A percentile compares a stretch with the other conserved stretches of the same genome.
phyloP scores from a whole-genome alignment of 2,329 filamentous ascomycete genomes.

The Aspergillus transmontanensis region DNA sequence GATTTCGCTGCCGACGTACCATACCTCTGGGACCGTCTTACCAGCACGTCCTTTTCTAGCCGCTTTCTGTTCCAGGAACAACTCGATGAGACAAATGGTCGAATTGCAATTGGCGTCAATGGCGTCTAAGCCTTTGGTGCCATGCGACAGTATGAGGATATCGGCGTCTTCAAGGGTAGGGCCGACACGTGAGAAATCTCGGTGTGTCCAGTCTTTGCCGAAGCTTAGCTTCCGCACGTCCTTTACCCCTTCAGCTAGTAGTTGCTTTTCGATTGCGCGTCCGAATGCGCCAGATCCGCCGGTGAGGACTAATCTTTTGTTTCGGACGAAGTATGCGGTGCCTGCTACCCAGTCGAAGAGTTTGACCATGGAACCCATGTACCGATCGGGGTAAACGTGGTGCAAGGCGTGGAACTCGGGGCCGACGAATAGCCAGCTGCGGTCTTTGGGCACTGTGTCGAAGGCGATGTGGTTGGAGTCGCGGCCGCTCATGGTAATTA shows the following conservation, averaged over 20 bases:
- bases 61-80: constrained; percentile 11
- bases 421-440: constrained; percentile 19
- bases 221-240: constrained; percentile 11
- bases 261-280: constrained; percentile 12
- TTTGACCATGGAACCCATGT: constrained; percentile 22
- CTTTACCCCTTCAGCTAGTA: constrained; percentile 16
- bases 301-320: constrained; percentile 16
- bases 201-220: constrained; percentile 16
- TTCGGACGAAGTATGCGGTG: constrained; percentile 20
- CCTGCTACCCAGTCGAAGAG: constrained; percentile 24
- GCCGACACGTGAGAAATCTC: constrained; percentile 4
- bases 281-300: constrained; percentile 18
- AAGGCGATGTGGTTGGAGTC: constrained; percentile 24
- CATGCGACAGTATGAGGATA: constrained; percentile 20
- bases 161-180: constrained; percentile 11
- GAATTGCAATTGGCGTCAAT: constrained; percentile 17
- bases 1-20: constrained; percentile 20
- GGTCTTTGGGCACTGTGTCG: constrained; percentile 19
- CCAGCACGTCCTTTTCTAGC: no score
- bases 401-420: constrained; percentile 23
- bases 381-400: constrained; percentile 21
- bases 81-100: constrained; percentile 11
- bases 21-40: constrained; percentile 19
- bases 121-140: constrained; percentile 14
- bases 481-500: constrained; percentile 15